Conservation (phyloP, 2,329 filamentous ascomycete species). For the Coniella lustricola region DNA sequence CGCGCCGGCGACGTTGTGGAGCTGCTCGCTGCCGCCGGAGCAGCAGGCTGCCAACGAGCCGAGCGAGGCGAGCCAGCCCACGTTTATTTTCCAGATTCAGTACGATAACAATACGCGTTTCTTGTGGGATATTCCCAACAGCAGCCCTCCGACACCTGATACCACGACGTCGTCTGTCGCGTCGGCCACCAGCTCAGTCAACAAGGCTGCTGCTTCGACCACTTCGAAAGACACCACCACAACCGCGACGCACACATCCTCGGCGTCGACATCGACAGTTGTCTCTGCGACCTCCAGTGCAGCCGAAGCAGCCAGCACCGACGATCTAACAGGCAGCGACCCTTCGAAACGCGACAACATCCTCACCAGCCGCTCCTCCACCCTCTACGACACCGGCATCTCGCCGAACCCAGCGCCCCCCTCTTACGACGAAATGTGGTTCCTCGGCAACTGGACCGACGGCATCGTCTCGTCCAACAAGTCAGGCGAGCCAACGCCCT, state of each 20-base stretch:
- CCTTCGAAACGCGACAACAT: neutral
- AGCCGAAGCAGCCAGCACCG: neutral
- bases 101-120: constrained; percentile 54
- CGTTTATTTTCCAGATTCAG: constrained; percentile 73
- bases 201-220: neutral
- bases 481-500: constrained; percentile 79
- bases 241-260: neutral
- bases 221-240: neutral
- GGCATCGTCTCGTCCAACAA: constrained; percentile 55
- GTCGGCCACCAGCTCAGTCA: neutral
- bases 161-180: constrained; percentile 5
- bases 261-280: neutral
- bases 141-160: constrained; percentile 19
- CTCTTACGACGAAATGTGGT: constrained; percentile 63
- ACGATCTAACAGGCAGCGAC: constrained; percentile 1
- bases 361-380: constrained; percentile 2
- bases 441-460: constrained; percentile 83
- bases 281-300: neutral
- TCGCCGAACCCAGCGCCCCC: constrained; percentile 51
- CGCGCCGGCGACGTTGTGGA: constrained; percentile 70
- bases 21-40: constrained; percentile 76
- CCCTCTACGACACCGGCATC: constrained; percentile 26
- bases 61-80: constrained; percentile 62
- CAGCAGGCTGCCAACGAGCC: constrained; percentile 57
- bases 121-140: constrained; percentile 42